Evolutionary conservation across 371 early-diverging fungal genomes (phyloP).

Genomic region (Fennellomyces sp.): DNA sequence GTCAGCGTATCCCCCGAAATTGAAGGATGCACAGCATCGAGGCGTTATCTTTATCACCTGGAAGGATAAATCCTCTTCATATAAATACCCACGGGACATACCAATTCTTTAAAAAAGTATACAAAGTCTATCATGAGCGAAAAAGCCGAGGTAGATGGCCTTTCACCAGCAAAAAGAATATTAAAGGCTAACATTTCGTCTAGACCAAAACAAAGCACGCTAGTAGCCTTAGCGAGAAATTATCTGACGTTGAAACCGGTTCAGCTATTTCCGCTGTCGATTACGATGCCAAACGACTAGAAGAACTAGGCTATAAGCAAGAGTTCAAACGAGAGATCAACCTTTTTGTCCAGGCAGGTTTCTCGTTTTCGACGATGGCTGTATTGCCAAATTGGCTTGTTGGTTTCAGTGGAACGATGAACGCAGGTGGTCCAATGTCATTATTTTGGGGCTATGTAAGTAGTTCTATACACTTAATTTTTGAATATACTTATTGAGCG

Average conservation of each 20-base stretch:
- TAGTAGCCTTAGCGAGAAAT: no score
- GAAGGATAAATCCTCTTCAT: no score
- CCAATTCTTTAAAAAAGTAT: no score
- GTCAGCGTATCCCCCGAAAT: no score
- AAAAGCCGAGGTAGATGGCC: no score
- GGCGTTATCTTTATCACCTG: no score
- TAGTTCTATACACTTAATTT: not conserved
- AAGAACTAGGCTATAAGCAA: conserved; percentile 28
- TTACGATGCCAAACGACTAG: conserved; percentile 21
- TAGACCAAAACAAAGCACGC: no score
- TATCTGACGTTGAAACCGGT: not conserved
- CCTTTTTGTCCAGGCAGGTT: conserved; percentile 27
- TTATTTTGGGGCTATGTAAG: conserved; percentile 29
- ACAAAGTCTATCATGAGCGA: no score
- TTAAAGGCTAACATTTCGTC: no score
- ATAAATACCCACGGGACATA: no score
- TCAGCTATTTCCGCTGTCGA: conserved; percentile 8
- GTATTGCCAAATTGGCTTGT: conserved; percentile 27
- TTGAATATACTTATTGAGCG: not conserved
- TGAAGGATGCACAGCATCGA: no score
- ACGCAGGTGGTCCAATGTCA: conserved; percentile 33
- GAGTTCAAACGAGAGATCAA: conserved; percentile 25
- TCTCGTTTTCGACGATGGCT: conserved; percentile 28
- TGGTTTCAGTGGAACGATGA: conserved; percentile 28
- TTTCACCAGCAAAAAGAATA: no score